Conservation (phyloP, 345 rosid species). For the Hirschfeldia incana region DNA sequence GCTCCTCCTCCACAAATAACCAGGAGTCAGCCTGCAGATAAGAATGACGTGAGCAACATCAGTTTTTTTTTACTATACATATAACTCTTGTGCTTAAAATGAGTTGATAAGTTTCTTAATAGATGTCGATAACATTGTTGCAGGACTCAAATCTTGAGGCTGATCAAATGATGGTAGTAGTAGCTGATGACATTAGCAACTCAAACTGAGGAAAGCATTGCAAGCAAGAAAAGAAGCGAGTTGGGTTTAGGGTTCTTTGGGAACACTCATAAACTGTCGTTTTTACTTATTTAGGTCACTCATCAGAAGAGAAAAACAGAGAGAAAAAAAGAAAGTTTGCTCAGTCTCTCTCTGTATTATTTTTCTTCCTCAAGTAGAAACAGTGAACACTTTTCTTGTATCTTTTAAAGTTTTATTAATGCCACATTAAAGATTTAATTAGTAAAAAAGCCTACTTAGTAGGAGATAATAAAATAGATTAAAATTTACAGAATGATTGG, state of each 20-base stretch:
- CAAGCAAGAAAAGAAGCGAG: constrained; percentile 16
- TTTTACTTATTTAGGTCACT: constrained; percentile 12
- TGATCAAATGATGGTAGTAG: constrained; percentile 36
- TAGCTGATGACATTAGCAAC: constrained; percentile 38
- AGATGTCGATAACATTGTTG: constrained; percentile 7
- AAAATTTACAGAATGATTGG: constrained; percentile 21
- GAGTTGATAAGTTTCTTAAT: neutral
- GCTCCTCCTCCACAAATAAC: constrained; percentile 41
- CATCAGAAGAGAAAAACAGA: neutral
- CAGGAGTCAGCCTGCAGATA: constrained; percentile 34
- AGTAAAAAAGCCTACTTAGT: constrained; percentile 16
- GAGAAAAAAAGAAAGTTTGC: neutral
- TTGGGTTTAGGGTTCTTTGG: neutral
- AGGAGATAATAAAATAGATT: neutral
- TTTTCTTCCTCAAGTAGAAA: neutral
- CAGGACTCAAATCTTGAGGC: constrained; percentile 49
- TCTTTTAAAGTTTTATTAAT: neutral
- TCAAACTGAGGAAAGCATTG: constrained; percentile 23
- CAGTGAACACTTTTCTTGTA: neutral
- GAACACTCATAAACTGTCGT: constrained; percentile 6
- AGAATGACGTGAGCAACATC: constrained; percentile 44
- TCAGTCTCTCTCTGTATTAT: constrained; percentile 5
- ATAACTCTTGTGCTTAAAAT: neutral
- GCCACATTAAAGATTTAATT: neutral
- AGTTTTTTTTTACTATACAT: neutral